Conservation (phyloP, 495 filamentous ascomycete species). For the Clohesyomyces aquaticus region DNA sequence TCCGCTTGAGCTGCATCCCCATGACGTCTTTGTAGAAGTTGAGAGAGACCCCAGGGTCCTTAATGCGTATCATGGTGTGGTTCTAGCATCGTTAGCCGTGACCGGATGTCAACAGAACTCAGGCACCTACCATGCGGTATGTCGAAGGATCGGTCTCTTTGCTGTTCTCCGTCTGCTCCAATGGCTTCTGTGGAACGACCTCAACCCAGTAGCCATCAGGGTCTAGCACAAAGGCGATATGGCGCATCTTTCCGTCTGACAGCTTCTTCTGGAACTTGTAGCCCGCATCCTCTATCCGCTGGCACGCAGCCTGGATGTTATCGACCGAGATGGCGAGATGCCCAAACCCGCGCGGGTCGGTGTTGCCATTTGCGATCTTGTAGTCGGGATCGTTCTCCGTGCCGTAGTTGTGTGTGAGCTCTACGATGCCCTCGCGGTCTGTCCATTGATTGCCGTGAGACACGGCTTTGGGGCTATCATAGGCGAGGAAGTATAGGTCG, state of each 20-base stretch:
- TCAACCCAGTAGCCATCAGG: conserved; percentile 85
- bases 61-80: conserved; percentile 95
- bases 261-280: conserved; percentile 95
- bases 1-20: conserved; percentile 82
- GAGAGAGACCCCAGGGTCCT: conserved; percentile 79
- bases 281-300: conserved; percentile 83
- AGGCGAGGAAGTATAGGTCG: conserved; percentile 83
- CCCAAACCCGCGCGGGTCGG: conserved; percentile 85
- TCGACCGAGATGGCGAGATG: conserved; percentile 88
- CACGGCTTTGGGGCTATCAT: conserved; percentile 65
- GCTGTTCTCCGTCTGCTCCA: conserved; percentile 57
- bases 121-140: conserved; percentile 56
- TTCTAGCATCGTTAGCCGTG: conserved; percentile 52
- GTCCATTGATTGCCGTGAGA: conserved; percentile 68
- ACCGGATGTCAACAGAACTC: background rate
- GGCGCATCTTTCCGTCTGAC: conserved; percentile 81
- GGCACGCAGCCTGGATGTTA: conserved; percentile 86
- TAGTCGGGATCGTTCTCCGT: conserved; percentile 85
- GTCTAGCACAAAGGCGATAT: conserved; percentile 91
- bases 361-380: conserved; percentile 86
- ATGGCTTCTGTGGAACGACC: conserved; percentile 49
- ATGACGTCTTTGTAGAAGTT: conserved; percentile 89
- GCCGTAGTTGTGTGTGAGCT: conserved; percentile 97
- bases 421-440: conserved; percentile 86
- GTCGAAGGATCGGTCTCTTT: conserved; percentile 56